phyloP scores from a whole-genome alignment of 2,329 filamentous ascomycete species.

The Aureobasidium sp. region DNA sequence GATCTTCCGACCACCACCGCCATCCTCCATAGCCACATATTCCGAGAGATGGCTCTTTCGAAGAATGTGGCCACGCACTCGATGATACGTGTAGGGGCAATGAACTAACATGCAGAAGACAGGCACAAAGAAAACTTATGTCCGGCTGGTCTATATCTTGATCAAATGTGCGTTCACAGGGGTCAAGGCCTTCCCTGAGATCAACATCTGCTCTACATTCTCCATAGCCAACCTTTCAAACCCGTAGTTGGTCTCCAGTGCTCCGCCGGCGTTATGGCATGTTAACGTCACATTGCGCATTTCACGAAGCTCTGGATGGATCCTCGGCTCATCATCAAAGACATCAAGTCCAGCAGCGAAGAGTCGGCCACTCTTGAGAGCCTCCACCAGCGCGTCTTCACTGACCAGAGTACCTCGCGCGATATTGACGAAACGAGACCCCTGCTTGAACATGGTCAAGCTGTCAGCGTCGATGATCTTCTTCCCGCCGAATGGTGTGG shows the following conservation, averaged over 20 bases:
- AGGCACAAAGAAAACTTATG: too few relatives aligned
- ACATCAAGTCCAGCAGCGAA: constrained; percentile 55
- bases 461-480: constrained; percentile 41
- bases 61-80: too few relatives aligned
- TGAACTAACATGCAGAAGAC: too few relatives aligned
- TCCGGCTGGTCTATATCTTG: background rate
- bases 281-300: constrained; percentile 35
- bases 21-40: too few relatives aligned
- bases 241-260: constrained; percentile 31
- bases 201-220: constrained; percentile 22
- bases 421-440: constrained; percentile 56
- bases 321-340: constrained; percentile 44
- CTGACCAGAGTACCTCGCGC: constrained; percentile 57
- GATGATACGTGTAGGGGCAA: background rate
- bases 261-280: constrained; percentile 30
- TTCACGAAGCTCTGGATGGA: constrained; percentile 36
- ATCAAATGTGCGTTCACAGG: constrained; percentile 8
- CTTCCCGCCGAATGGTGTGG: constrained; percentile 46
- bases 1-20: too few relatives aligned
- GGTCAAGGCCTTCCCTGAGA: background rate
- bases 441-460: constrained; percentile 45
- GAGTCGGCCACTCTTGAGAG: constrained; percentile 46
- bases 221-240: constrained; percentile 33
- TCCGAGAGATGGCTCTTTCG: too few relatives aligned
- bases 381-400: constrained; percentile 52